Conservation (phyloP, 495 filamentous ascomycete species). For the Aspergillus bridgeri region DNA sequence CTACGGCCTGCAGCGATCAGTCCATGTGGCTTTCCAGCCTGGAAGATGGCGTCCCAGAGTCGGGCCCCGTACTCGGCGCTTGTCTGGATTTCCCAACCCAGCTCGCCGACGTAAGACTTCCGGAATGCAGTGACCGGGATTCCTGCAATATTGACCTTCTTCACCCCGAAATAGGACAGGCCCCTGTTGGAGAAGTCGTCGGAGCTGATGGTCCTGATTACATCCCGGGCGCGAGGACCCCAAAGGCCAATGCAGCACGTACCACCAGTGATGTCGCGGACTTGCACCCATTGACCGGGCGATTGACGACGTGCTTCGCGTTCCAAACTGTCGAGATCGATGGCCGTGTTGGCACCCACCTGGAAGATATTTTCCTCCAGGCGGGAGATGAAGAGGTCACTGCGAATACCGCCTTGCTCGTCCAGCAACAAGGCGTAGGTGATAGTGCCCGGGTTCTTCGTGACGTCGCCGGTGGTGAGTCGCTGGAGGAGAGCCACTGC, state of each 20-base stretch:
- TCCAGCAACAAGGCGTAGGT: constrained; percentile 45
- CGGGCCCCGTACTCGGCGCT: constrained; percentile 43
- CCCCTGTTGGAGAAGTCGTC: constrained; percentile 40
- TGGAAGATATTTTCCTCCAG: constrained; percentile 41
- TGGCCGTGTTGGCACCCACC: constrained; percentile 42
- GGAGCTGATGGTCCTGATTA: constrained; percentile 27
- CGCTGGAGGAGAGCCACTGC: constrained; percentile 41
- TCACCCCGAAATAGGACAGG: constrained; percentile 38
- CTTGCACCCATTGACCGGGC: constrained; percentile 31
- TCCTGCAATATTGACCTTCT: constrained; percentile 30
- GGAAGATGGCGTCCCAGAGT: constrained; percentile 44
- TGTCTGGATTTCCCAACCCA: constrained; percentile 50
- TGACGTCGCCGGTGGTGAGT: constrained; percentile 41
- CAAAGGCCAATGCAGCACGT: constrained; percentile 51
- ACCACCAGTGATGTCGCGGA: constrained; percentile 47
- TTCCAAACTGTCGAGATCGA: constrained; percentile 41
- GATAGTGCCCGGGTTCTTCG: constrained; percentile 33
- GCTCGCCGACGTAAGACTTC: constrained; percentile 48
- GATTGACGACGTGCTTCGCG: constrained; percentile 38
- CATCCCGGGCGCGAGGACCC: constrained; percentile 44
- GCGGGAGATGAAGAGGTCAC: constrained; percentile 40
- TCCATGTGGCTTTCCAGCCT: constrained; percentile 44
- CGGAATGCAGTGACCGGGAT: constrained; percentile 42
- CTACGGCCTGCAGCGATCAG: constrained; percentile 45
- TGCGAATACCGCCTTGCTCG: constrained; percentile 36